Evolutionary conservation across 139 green algal species (phyloP).

Genomic region (Micractinium conductrix): DNA sequence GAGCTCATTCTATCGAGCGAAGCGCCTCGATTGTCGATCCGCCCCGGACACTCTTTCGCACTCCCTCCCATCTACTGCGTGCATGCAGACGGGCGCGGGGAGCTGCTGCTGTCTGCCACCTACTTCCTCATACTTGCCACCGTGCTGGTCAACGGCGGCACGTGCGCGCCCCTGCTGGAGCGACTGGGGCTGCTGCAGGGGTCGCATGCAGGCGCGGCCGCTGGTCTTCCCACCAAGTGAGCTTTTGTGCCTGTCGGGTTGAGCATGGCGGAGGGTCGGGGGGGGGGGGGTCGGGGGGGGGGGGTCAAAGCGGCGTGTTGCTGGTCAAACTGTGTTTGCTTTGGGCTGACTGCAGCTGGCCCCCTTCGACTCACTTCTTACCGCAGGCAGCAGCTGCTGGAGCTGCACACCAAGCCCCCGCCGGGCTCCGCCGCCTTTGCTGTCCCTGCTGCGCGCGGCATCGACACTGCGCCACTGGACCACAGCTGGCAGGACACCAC

Average conservation of each 20-base stretch:
- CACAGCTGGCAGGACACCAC: not conserved
- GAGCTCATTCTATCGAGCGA: too few species aligned
- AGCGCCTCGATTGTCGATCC: too few species aligned
- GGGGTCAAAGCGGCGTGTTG: too few species aligned
- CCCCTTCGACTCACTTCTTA: too few species aligned
- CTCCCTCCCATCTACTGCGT: too few species aligned
- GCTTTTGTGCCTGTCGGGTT: not conserved
- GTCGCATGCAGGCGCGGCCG: not conserved
- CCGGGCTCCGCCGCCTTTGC: not conserved
- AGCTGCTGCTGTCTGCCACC: constrained; percentile 58
- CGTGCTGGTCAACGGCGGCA: constrained; percentile 68
- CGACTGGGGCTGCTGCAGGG: constrained; percentile 31
- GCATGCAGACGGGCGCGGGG: not conserved
- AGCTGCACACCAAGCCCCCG: not conserved
- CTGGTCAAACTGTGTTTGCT: too few species aligned
- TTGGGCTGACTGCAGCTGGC: too few species aligned
- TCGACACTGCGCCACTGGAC: too few species aligned
- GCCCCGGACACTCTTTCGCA: too few species aligned
- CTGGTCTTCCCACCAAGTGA: not conserved
- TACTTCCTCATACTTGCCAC: constrained; percentile 67
- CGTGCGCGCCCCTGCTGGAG: constrained; percentile 40
- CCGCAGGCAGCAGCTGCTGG: too few species aligned
- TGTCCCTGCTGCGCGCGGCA: not conserved
- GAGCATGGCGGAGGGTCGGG: too few species aligned
- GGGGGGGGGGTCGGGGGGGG: too few species aligned